Conservation (phyloP, 441 rosid genomes). For the Populus tomentosa region DNA sequence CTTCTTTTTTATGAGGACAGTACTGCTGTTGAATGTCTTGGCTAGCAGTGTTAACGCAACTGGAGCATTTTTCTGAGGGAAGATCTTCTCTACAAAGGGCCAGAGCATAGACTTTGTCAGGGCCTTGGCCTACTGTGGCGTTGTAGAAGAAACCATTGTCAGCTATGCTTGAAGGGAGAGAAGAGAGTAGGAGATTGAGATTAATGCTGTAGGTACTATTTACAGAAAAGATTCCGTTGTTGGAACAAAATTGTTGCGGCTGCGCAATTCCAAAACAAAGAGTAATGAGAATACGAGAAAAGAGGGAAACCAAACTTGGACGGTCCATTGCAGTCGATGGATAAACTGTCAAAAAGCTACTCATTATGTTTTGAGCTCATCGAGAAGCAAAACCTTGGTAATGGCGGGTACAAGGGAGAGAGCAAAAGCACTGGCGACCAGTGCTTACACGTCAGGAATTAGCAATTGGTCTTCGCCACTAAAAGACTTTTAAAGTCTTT, state of each 20-base stretch:
- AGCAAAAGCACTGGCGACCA: no score
- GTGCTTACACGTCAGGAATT: no score
- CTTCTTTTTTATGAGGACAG: neutral
- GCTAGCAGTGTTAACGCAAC: neutral
- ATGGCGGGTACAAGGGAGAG: no score
- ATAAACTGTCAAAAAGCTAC: no score
- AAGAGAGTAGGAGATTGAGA: neutral
- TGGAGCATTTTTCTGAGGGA: neutral
- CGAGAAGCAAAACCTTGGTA: no score
- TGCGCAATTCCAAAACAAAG: neutral
- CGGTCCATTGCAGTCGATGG: no score
- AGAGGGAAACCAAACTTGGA: neutral
- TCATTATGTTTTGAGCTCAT: no score
- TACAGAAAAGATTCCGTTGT: neutral
- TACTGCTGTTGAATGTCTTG: neutral
- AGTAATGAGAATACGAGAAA: neutral
- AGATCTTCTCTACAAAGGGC: slow-evolving; percentile 3
- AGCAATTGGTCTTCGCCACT: no score
- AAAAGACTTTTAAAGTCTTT: no score
- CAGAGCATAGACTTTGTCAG: neutral
- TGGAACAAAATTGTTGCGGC: neutral
- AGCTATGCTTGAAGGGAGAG: neutral
- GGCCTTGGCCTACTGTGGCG: neutral
- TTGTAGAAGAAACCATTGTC: neutral
- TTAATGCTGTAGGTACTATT: neutral